Evolutionary conservation across 371 early-diverging fungal genomes (phyloP), one percentile per base, ranked within the genome.

Genomic region (Parasitella parasitica): DNA sequence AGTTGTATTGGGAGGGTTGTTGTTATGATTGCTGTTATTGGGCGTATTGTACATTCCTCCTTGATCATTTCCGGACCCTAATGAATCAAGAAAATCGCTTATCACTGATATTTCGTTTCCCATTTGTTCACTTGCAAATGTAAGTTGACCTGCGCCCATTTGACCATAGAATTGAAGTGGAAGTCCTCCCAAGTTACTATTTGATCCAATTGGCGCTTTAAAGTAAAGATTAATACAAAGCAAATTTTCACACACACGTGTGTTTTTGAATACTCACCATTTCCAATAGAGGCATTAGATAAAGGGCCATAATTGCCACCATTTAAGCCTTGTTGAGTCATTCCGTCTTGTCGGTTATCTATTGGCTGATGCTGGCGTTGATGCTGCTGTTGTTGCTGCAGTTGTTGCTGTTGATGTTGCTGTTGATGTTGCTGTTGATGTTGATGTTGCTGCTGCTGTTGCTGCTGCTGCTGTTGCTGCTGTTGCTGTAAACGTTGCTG

Each of bases 91-190:
- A 67, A 92, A 90, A 57, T 90, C 87, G 18, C 85, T 83, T 57
- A 93, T 85, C 18, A 93, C 89, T 6, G 87, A 87, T 38, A 90
- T 90, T 67, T 93, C 93, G 73, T 91, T 86, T 36, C 90, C 91
- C 89, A 87, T 88, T 57, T 86, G 85, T 50, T 88, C 89, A 68
- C 87, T 86, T 6, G 91, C 90, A 78, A 93, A 93, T 4, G 88
- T 83, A 7, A 87, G 70, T 18, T 89, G 91, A 20, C 82, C 83
- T 3, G 78, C 71, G 13, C 84, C 79, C 71, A 83, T 75, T 43
- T 77, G 77, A 12, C 76, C 73, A 61, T 76, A 76, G 56, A 73
- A 75, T 54, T 76, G 80, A 18, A 80, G 54, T 18, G 77, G 77
- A 28, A 80, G 64, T 6, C 76, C 73, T 8, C 75, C 75, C 7